Conservation (phyloP, 2,329 filamentous ascomycete genomes). For the Trichothecium sympodiale region DNA sequence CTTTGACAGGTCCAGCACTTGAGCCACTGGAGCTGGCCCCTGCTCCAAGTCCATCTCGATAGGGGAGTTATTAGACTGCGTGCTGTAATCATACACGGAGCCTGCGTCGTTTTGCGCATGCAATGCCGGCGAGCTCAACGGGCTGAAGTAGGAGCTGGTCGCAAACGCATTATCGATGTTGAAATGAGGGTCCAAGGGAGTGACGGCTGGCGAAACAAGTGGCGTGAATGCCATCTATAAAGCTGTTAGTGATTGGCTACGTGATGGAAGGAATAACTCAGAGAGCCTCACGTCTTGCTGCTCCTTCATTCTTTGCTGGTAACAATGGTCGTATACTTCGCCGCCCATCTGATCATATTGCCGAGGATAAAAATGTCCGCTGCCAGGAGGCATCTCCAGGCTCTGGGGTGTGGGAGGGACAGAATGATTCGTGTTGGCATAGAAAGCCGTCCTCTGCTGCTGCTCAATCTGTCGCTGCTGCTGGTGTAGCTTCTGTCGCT, state of each 20-base stretch:
- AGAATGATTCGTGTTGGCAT: conserved; percentile 43
- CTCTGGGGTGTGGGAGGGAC: conserved; percentile 75
- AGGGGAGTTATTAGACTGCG: conserved; percentile 38
- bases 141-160: conserved; percentile 68
- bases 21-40: conserved; percentile 18
- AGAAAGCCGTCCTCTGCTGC: conserved; percentile 46
- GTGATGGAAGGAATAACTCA: too few species aligned
- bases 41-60: conserved; percentile 46
- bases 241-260: too few species aligned
- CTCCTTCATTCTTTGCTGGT: conserved; percentile 56
- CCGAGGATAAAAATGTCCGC: conserved; percentile 46
- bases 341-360: conserved; percentile 37
- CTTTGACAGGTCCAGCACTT: conserved; percentile 36
- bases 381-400: conserved; percentile 59
- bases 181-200: conserved; percentile 64
- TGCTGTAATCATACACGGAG: conserved; percentile 33
- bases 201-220: conserved; percentile 74
- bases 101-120: conserved; percentile 55
- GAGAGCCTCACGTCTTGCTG: conserved; percentile 49
- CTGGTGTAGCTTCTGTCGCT: conserved; percentile 51
- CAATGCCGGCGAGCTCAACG: conserved; percentile 69
- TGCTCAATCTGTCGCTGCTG: conserved; percentile 48
- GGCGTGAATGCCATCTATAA: conserved; percentile 65
- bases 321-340: conserved; percentile 51
- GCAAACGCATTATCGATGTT: conserved; percentile 46